Conservation (phyloP, 345 rosid species). For the Erodium maritimum region DNA sequence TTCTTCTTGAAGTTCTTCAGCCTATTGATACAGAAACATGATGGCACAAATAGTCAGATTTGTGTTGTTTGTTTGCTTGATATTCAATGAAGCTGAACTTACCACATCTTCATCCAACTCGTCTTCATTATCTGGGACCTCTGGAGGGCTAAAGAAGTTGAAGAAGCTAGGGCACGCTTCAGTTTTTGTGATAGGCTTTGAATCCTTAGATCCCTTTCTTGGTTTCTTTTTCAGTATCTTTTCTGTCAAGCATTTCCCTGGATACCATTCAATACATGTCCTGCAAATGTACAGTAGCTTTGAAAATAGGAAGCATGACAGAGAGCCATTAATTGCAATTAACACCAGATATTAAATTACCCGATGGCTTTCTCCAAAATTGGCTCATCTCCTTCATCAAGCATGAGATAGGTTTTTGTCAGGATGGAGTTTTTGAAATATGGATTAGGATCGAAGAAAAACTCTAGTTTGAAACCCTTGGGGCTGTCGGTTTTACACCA, state of each 20-base stretch:
- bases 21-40: slow-evolving; percentile 27
- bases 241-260: slow-evolving; percentile 86
- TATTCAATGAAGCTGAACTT: slow-evolving; percentile 11
- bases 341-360: slow-evolving; percentile 18
- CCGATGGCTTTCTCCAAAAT: slow-evolving; percentile 92
- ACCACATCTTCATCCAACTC: slow-evolving; percentile 85
- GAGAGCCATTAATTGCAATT: background rate
- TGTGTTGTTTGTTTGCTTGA: background rate
- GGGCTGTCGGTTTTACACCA: slow-evolving; percentile 74
- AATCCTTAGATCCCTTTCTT: slow-evolving; percentile 81
- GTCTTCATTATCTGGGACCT: slow-evolving; percentile 86
- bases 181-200: slow-evolving; percentile 77
- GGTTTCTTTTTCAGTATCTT: slow-evolving; percentile 92
- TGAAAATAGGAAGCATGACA: background rate
- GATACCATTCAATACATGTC: slow-evolving; percentile 90
- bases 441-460: slow-evolving; percentile 75
- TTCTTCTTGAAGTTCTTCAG: slow-evolving; percentile 85
- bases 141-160: slow-evolving; percentile 89
- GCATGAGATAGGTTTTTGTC: slow-evolving; percentile 91
- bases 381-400: slow-evolving; percentile 98
- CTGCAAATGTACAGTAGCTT: slow-evolving; percentile 14
- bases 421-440: slow-evolving; percentile 73
- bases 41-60: too few relatives aligned
- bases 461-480: slow-evolving; percentile 95
- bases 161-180: slow-evolving; percentile 92